Base-by-base conservation (phyloP, 2,329 filamentous ascomycete species). In the Claviceps sp. region DNA sequence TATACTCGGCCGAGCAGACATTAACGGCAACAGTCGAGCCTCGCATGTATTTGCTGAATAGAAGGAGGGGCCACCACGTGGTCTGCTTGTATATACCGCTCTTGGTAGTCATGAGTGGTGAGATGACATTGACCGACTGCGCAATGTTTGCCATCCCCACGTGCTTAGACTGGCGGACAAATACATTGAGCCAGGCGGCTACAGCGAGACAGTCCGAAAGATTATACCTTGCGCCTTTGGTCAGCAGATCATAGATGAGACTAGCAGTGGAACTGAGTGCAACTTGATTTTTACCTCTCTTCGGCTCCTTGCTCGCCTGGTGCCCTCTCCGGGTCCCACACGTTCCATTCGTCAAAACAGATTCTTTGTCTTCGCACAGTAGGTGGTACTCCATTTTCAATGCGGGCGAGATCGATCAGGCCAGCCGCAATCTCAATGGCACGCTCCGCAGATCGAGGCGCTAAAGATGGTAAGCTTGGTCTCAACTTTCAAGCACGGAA, bases 321-420 rank as follows among this genome's bases (percentile, higher is more conserved):
- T 11, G 45, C 45, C 30, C 30, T 47, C 18, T 47, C 30, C 5
- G 45, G 45, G 9, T 37, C 18, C 45, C 45, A 47, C 18, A 47
- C 45, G 45, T 47, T 47, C 45, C 45, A 47, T 18, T 47, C 45
- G 45, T 47, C 45, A 9, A 47, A 47, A 37, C 45, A 47, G 45
- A 47, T 47, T 4, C 34, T 47, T 16, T 47, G 45, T 47, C 45
- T 30, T 4, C 11, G 45, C 18, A 37, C 45, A 5, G 45, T 47
- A 30, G 45, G 45, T 3, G 45, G 45, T 2, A 47, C 45, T 20
- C 34, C 34, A 13, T 47, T 47, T 34, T 47, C 45, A 13, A 47
- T 47, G 18, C 45, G 45, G 9, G 45, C 45, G 45, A 47, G 45
- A 22, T 47, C 45, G 8, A 47, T 47, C 11, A 47, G 45, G 30